phyloP scores from a whole-genome alignment of 1,284 basidiomycete genomes.

The Thecaphora frezii region DNA sequence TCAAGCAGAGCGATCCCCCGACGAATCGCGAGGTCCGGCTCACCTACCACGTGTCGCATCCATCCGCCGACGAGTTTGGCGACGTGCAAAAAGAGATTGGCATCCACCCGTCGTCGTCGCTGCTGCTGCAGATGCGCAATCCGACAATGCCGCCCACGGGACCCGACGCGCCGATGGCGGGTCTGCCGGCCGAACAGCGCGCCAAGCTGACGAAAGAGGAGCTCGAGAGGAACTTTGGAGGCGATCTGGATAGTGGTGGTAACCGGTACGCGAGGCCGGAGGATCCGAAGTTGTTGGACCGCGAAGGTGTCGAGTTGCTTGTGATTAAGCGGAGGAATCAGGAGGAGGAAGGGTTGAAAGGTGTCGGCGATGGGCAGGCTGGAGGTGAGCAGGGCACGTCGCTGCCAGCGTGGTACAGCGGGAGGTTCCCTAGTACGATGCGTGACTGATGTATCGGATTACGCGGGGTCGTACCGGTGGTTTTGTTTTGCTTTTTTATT shows the following conservation, averaged over 20 bases:
- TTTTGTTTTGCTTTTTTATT: too few relatives aligned
- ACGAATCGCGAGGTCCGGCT: constrained; percentile 35
- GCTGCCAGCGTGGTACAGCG: background rate
- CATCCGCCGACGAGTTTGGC: constrained; percentile 33
- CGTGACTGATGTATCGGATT: too few relatives aligned
- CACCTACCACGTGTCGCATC: constrained; percentile 41
- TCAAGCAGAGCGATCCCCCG: constrained; percentile 32
- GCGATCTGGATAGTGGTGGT: constrained; percentile 29
- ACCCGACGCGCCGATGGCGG: constrained; percentile 28
- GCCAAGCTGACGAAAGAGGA: constrained; percentile 38
- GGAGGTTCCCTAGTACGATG: too few relatives aligned
- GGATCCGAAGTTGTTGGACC: constrained; percentile 31
- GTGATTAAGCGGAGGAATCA: constrained; percentile 36
- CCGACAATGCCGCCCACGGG: constrained; percentile 37
- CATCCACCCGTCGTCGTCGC: constrained; percentile 26
- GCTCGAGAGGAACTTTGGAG: constrained; percentile 40
- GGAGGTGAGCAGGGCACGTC: constrained; percentile 23
- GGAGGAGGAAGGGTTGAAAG: constrained; percentile 28
- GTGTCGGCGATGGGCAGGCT: constrained; percentile 33
- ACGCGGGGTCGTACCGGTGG: too few relatives aligned
- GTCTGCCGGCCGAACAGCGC: constrained; percentile 21
- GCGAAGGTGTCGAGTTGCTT: constrained; percentile 40
- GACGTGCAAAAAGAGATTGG: constrained; percentile 40
- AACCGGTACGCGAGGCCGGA: constrained; percentile 40
- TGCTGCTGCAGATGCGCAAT: constrained; percentile 40